These are phyloP conservation scores for Hippophae gyantsensis DNA, from an alignment of 306 rosid genomes.

Conservation along the genomic window DNA sequence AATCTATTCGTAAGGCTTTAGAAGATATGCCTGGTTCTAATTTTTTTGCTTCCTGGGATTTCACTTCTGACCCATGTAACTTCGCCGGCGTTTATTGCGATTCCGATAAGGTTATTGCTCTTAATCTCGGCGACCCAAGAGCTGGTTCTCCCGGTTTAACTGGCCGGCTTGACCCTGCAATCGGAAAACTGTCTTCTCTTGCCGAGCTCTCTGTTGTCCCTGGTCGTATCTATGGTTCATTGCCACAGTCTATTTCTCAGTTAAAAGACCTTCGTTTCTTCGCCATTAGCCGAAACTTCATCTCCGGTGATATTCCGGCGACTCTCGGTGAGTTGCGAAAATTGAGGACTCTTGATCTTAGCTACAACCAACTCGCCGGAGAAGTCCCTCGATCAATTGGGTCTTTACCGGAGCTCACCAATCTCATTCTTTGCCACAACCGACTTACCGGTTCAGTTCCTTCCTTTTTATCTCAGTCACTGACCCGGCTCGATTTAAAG, in stretches of 20 bases:
- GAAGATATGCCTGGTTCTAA: constrained; percentile 76
- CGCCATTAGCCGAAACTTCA: constrained; percentile 72
- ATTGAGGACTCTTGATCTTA: constrained; percentile 70
- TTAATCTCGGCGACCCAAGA: constrained; percentile 86
- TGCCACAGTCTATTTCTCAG: constrained; percentile 44
- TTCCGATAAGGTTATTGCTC: constrained; percentile 63
- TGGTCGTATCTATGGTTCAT: constrained; percentile 62
- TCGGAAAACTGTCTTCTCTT: constrained; percentile 67
- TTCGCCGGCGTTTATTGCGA: constrained; percentile 90
- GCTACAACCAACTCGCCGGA: constrained; percentile 77
- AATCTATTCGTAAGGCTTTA: constrained; percentile 61
- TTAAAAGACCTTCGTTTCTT: constrained; percentile 67
- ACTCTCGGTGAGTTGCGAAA: constrained; percentile 38
- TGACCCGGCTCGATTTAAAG: constrained; percentile 74
- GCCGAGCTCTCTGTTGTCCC: constrained; percentile 87
- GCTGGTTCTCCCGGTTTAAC: constrained; percentile 85
- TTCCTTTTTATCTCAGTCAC: constrained; percentile 44
- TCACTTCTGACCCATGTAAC: constrained; percentile 87
- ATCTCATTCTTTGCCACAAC: constrained; percentile 82
- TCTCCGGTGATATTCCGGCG: constrained; percentile 70
- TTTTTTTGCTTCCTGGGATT: constrained; percentile 86
- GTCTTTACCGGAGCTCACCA: constrained; percentile 52
- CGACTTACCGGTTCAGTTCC: constrained; percentile 66
- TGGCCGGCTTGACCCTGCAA: constrained; percentile 57
- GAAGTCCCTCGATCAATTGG: constrained; percentile 58